phyloP scores from a whole-genome alignment of 257 asterid species.

The Plantago major region DNA sequence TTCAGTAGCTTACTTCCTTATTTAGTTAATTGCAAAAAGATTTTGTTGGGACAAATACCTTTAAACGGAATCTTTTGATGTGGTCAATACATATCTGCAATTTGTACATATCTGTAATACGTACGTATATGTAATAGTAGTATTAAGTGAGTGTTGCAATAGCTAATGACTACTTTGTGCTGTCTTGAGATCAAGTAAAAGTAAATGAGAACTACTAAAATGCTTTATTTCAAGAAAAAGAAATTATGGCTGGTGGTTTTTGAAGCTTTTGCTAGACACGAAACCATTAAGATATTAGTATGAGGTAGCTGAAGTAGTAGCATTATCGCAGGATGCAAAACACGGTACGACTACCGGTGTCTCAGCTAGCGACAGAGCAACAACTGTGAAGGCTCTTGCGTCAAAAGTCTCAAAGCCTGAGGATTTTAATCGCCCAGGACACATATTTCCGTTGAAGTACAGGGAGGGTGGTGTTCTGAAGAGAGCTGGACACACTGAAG shows the following conservation, averaged over 20 bases:
- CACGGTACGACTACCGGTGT: constrained; percentile 94
- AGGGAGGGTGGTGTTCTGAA: constrained; percentile 93
- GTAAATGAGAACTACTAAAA: neutral
- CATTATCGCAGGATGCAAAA: constrained; percentile 72
- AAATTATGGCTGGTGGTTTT: neutral
- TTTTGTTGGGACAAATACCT: neutral
- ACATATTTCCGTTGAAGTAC: constrained; percentile 90
- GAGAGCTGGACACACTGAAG: constrained; percentile 99
- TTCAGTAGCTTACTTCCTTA: constrained; percentile 4
- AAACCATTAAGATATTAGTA: neutral
- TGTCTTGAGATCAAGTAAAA: too few relatives aligned
- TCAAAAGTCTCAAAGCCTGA: constrained; percentile 75
- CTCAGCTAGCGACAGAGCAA: constrained; percentile 92
- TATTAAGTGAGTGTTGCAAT: too few relatives aligned
- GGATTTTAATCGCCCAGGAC: constrained; percentile 98
- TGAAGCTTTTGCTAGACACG: constrained; percentile 3
- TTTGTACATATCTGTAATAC: too few relatives aligned
- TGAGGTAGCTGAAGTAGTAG: constrained; percentile 12
- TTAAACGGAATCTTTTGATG: constrained; percentile 5
- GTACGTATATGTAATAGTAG: too few relatives aligned
- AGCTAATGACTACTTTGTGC: too few relatives aligned
- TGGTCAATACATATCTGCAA: too few relatives aligned
- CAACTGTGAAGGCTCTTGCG: constrained; percentile 79
- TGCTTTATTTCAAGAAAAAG: too few relatives aligned
- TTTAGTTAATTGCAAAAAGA: too few relatives aligned